phyloP scores from a whole-genome alignment of 495 filamentous ascomycete genomes.

The Hypoxylon intermedium region DNA sequence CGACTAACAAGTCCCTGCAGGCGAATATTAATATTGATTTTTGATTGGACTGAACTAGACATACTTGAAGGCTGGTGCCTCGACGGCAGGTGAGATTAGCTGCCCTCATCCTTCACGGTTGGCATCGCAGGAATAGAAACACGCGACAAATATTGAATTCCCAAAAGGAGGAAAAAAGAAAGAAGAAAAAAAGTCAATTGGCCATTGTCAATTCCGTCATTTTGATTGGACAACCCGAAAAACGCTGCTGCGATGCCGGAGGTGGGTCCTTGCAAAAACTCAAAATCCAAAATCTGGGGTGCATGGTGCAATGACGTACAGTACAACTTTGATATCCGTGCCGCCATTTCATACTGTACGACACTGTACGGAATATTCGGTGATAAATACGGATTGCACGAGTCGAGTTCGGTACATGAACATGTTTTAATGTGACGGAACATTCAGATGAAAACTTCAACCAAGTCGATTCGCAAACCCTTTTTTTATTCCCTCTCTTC shows the following conservation, averaged over 20 bases:
- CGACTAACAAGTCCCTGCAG: slow-evolving; percentile 33
- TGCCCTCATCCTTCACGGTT: slow-evolving; percentile 39
- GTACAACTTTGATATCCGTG: too few relatives aligned
- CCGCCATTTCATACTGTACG: too few relatives aligned
- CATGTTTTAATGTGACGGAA: too few relatives aligned
- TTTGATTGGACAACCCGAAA: slow-evolving; percentile 26
- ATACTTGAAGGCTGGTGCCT: slow-evolving; percentile 40
- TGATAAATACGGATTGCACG: too few relatives aligned
- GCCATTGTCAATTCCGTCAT: slow-evolving; percentile 27
- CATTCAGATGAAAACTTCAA: too few relatives aligned
- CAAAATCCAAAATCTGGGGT: slow-evolving; percentile 27
- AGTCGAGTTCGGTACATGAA: too few relatives aligned
- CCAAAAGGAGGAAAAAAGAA: not conserved
- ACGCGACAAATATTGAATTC: slow-evolving; percentile 4
- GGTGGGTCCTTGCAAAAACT: slow-evolving; percentile 13
- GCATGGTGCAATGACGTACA: slow-evolving; percentile 5
- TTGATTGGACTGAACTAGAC: not conserved
- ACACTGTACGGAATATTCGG: too few relatives aligned
- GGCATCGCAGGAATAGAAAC: slow-evolving; percentile 28
- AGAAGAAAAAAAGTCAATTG: slow-evolving; percentile 13
- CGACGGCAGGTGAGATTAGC: slow-evolving; percentile 39
- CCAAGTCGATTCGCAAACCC: too few relatives aligned
- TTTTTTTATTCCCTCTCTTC: too few relatives aligned
- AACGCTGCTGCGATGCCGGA: slow-evolving; percentile 33
- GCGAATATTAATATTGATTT: not conserved